Percentiles rank a stretch among this genome's conserved stretches.
phyloP scores from a whole-genome alignment of 306 rosid species.

The Begonia loranthoides region DNA sequence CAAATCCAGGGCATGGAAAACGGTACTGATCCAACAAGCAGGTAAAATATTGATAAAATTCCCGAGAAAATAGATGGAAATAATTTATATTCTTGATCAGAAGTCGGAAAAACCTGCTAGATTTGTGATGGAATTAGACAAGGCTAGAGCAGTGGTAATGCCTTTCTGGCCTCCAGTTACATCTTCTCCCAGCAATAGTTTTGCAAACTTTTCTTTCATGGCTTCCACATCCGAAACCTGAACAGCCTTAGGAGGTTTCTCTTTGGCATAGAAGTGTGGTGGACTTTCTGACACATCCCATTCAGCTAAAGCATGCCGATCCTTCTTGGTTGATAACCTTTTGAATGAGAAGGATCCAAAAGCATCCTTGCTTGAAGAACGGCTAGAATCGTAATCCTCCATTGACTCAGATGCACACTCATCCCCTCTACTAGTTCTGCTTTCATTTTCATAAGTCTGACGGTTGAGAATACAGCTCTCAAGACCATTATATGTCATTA shows the following conservation, averaged over 20 bases:
- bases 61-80: too few relatives aligned
- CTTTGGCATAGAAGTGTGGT: slow-evolving; percentile 37
- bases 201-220: slow-evolving; percentile 80
- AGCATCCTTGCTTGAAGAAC: slow-evolving; percentile 76
- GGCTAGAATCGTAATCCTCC: slow-evolving; percentile 59
- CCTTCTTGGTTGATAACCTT: slow-evolving; percentile 48
- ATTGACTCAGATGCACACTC: slow-evolving; percentile 67
- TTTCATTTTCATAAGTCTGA: slow-evolving; percentile 56
- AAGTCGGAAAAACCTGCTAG: slow-evolving; percentile 47
- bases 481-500: slow-evolving; percentile 78
- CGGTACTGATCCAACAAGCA: too few relatives aligned
- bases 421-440: slow-evolving; percentile 73
- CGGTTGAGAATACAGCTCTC: slow-evolving; percentile 66
- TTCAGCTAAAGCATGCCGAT: slow-evolving; percentile 46
- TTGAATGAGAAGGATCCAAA: slow-evolving; percentile 79
- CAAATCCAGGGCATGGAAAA: too few relatives aligned
- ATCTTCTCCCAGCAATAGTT: slow-evolving; percentile 82
- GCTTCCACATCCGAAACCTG: slow-evolving; percentile 51
- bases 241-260: slow-evolving; percentile 36
- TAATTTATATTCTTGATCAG: too few relatives aligned
- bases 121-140: slow-evolving; percentile 74
- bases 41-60: too few relatives aligned
- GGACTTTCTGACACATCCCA: slow-evolving; percentile 63
- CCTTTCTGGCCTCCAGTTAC: slow-evolving; percentile 78
- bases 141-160: slow-evolving; percentile 53